phyloP scores from a whole-genome alignment of 441 rosid species.

The Aquilaria agallochum region DNA sequence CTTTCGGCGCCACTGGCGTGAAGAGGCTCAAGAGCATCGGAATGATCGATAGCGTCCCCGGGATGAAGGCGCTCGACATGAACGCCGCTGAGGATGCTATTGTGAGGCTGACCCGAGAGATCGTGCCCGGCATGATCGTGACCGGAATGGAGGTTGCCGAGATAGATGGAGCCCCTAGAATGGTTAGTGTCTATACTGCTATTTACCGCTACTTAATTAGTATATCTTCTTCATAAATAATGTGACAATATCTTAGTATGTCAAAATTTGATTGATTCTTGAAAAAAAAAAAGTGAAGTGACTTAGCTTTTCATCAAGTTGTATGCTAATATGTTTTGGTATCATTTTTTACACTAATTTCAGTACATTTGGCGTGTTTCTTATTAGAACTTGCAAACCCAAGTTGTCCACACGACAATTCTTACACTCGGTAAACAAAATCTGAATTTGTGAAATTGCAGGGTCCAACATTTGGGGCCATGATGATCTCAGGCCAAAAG shows the following conservation, averaged over 20 bases:
- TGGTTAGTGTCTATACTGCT: slow-evolving; percentile 10
- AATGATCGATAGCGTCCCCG: slow-evolving; percentile 32
- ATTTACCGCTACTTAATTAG: too few relatives aligned
- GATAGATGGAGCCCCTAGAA: slow-evolving; percentile 35
- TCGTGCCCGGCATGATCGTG: slow-evolving; percentile 32
- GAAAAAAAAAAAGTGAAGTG: not conserved
- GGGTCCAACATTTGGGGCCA: slow-evolving; percentile 52
- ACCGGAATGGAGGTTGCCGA: slow-evolving; percentile 41
- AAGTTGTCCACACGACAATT: too few relatives aligned
- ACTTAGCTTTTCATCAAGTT: not conserved
- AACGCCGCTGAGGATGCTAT: slow-evolving; percentile 36
- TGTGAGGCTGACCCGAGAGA: slow-evolving; percentile 29
- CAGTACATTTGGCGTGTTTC: too few relatives aligned
- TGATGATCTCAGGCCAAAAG: slow-evolving; percentile 56
- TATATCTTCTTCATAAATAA: too few relatives aligned
- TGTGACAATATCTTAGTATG: not conserved
- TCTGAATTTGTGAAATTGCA: slow-evolving; percentile 11
- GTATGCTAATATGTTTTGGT: not conserved
- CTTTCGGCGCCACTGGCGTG: slow-evolving; percentile 35
- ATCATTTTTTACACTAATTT: not conserved
- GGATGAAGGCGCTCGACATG: slow-evolving; percentile 36
- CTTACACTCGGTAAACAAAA: too few relatives aligned
- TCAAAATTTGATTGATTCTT: too few relatives aligned
- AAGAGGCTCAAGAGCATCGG: slow-evolving; percentile 33
- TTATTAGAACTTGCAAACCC: too few relatives aligned